A percentile compares a stretch with the other conserved stretches of the same genome.
phyloP scores from a whole-genome alignment of 495 filamentous ascomycete genomes.

The Xylaria telfairii region DNA sequence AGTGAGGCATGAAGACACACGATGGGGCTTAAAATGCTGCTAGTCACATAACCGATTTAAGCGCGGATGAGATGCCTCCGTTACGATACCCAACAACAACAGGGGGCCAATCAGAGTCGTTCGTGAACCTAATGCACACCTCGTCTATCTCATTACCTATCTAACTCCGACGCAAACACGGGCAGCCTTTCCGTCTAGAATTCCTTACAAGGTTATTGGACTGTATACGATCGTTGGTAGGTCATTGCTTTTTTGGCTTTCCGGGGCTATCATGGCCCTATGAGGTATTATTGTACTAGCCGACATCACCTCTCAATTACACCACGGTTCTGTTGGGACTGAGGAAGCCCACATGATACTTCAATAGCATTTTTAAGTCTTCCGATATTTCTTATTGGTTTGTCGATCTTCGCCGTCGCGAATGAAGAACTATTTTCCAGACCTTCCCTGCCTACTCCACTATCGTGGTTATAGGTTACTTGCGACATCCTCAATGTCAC shows the following conservation, averaged over 20 bases:
- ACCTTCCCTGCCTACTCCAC: background rate
- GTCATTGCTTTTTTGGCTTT: background rate
- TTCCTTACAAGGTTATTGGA: background rate
- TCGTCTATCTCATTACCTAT: background rate
- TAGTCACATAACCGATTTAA: background rate
- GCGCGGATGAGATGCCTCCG: conserved; percentile 21
- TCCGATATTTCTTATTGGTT: background rate
- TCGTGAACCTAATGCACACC: background rate
- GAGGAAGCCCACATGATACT: no score
- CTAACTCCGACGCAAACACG: background rate
- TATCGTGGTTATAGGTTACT: background rate
- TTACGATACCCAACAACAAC: background rate
- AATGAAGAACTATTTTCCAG: background rate
- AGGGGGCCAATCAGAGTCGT: background rate
- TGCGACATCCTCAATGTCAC: background rate
- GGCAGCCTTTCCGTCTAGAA: background rate
- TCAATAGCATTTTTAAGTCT: background rate
- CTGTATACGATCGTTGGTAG: background rate
- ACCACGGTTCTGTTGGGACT: background rate
- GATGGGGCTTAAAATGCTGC: conserved; percentile 2
- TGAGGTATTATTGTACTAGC: background rate
- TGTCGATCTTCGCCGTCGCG: background rate
- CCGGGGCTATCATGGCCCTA: background rate
- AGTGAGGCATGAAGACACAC: background rate
- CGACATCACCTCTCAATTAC: background rate